Base-by-base conservation (phyloP, 352 stramenopile species). In the Phytopythium kandeliae region DNA sequence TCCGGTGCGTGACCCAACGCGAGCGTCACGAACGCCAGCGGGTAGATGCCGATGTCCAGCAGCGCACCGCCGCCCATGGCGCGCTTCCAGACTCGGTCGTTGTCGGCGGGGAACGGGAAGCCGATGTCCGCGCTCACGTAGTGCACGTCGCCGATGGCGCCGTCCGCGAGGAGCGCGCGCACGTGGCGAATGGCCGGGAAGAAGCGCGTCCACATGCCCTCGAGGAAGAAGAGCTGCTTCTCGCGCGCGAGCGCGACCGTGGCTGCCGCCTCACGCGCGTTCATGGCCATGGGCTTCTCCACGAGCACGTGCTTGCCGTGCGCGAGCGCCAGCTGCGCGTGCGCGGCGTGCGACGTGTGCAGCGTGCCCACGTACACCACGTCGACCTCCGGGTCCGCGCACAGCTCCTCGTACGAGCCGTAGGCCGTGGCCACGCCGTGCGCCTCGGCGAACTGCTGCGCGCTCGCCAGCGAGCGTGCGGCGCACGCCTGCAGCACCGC, bases 311-410 rank as follows among this genome's bases (percentile, higher is more conserved):
- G 89, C 62, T 97, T 98, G 49, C 75, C 74, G 48, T 87, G 73
- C 17, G 70, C 58, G 0, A 98, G 58, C 21, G 85, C 92, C 50
- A 91, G 49, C 35, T 85, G 62, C 11, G 83, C 73, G 55, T 94
- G 79, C 26, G 78, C 65, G 48, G 78, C 83, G 58, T 97, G 89
- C 53, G 78, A 80, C 11, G 80, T 74, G 64, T 97, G 87, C 17
- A 97, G 55, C 42, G 91, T 97, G 33, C 86, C 90, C 41, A 98
- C 79, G 70, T 98, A 98, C n/a, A 97, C 76, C 47, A 96, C 83
- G 42, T 97, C 85, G 6, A 97, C 78, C 6, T 85, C 54, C 0
- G 74, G 24, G 63, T 98, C 89, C 4, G 63, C 34, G 24, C 76
- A 71, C 21, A 97, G 69, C 51, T 84, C 69, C 34, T 95, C 77